Evolutionary conservation across 2,329 filamentous ascomycete species (phyloP), one percentile per base, ranked within the genome.

Genomic region (Fusarium protoensiforme): DNA sequence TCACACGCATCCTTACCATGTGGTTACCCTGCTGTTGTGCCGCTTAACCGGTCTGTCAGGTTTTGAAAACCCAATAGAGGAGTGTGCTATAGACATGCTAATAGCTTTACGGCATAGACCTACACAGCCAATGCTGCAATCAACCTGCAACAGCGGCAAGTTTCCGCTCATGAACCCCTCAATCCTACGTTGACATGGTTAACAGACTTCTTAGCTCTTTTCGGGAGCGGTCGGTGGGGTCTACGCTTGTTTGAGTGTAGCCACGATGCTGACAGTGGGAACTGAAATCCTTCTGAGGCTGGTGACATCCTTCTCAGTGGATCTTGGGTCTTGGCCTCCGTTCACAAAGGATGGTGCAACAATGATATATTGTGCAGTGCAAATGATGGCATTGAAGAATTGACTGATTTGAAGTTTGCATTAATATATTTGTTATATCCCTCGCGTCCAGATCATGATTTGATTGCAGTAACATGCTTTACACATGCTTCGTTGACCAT

Each of bases 401-500:
- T 53, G 7, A 53, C 10, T 31, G 18, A 20, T 53, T 53, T 53
- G 27, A 20, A 53, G 8, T 14, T 36, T 53, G 27, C 18, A 53
- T 53, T 53, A 31, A 51, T 51, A 53, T 53, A n/a, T 31, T 53
- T 31, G 46, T 29, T 48, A 53, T 53, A 13, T 20, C 46, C 27
- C 46, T 53, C 46, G 27, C 29, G 7, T 31, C 7, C 27, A 13
- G 4, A 11, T 53, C 46, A 53, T 53, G 46, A 31, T 10, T 53
- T 53, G 18, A 8, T 13, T 20, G 18, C 66, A 14, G 66, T 39
- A 4, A 6, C 20, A 41, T 64, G 65, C 10, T 68, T 73, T 11
- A 38, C 61, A 11, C 69, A 68, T 8, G 61, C 35, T 22, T 75
- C 72, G 14, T 73, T 39, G 5, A 74, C 46, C 38, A 74, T 75